A percentile compares a stretch with the other conserved stretches of the same genome.
phyloP scores from a whole-genome alignment of 2,329 filamentous ascomycete genomes.

The Coniochaeta hoffmannii region DNA sequence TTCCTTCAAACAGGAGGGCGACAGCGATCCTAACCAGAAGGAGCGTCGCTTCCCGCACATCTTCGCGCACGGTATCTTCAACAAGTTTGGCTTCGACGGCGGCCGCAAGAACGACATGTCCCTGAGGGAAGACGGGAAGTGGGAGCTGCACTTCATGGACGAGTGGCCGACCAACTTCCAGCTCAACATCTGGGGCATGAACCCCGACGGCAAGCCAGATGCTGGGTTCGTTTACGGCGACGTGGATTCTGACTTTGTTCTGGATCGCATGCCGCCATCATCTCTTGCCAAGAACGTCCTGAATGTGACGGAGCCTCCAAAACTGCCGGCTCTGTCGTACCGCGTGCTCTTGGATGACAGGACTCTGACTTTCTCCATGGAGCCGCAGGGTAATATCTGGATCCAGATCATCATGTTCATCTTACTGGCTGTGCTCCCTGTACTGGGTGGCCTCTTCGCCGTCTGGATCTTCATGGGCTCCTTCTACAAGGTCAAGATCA shows the following conservation, averaged over 20 bases:
- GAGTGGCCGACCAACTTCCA: slow-evolving; percentile 58
- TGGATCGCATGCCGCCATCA: slow-evolving; percentile 55
- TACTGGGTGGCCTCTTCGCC: slow-evolving; percentile 38
- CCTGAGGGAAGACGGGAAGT: slow-evolving; percentile 39
- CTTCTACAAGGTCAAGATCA: slow-evolving; percentile 48
- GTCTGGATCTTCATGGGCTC: slow-evolving; percentile 51
- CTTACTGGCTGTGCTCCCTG: slow-evolving; percentile 45
- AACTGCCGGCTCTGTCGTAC: slow-evolving; percentile 47
- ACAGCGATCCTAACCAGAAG: slow-evolving; percentile 29
- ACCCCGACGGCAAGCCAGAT: slow-evolving; percentile 54
- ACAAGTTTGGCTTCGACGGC: slow-evolving; percentile 56
- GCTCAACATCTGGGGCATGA: slow-evolving; percentile 61
- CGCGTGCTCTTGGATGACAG: slow-evolving; percentile 48
- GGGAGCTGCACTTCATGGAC: slow-evolving; percentile 53
- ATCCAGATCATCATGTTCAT: slow-evolving; percentile 47
- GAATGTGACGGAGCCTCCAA: slow-evolving; percentile 50
- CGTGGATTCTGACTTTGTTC: slow-evolving; percentile 49
- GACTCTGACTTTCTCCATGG: slow-evolving; percentile 39
- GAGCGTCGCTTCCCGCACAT: slow-evolving; percentile 53
- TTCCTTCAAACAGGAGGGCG: slow-evolving; percentile 52
- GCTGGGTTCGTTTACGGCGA: slow-evolving; percentile 53
- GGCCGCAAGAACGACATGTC: slow-evolving; percentile 47
- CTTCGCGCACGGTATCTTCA: slow-evolving; percentile 55
- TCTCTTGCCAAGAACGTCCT: slow-evolving; percentile 46
- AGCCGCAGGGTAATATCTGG: slow-evolving; percentile 45